phyloP scores from a whole-genome alignment of 1,284 basidiomycete species.

The Apiotrichum sp. region DNA sequence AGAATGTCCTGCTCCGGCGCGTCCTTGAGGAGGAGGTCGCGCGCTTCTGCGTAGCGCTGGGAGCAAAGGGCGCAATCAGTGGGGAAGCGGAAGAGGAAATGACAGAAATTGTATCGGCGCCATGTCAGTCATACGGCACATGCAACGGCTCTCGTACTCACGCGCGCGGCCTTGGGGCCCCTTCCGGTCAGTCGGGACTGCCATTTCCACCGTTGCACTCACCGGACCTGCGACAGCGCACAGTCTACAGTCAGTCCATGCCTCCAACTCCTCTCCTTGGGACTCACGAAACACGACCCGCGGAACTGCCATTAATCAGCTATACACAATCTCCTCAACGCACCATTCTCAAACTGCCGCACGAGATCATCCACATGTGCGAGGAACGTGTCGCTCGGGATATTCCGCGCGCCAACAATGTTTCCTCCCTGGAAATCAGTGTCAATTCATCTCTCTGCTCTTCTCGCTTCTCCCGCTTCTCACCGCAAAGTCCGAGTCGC shows the following conservation, averaged over 20 bases:
- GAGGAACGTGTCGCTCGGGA: constrained; percentile 39
- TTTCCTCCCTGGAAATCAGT: constrained; percentile 40
- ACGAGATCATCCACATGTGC: constrained; percentile 35
- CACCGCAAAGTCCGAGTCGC: constrained; percentile 45
- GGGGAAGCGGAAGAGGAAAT: background rate
- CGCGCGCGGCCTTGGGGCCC: constrained; percentile 45
- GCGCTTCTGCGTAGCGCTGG: constrained; percentile 44
- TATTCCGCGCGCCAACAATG: constrained; percentile 42
- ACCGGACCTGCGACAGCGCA: constrained; percentile 44
- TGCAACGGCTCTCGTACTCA: constrained; percentile 15
- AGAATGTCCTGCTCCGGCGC: constrained; percentile 37
- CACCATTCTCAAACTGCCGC: constrained; percentile 32
- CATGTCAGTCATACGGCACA: background rate
- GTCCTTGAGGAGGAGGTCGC: constrained; percentile 21
- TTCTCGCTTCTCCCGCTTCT: constrained; percentile 7
- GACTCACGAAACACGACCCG: constrained; percentile 44
- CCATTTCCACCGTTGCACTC: background rate
- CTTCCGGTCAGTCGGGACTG: constrained; percentile 16
- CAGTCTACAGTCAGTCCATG: constrained; percentile 30
- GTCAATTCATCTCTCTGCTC: background rate
- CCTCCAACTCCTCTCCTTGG: background rate
- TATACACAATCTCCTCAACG: constrained; percentile 3
- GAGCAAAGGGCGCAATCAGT: background rate
- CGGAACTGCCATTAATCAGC: constrained; percentile 26
- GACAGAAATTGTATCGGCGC: background rate